Percentiles rank a stretch among this genome's conserved stretches.
These are phyloP conservation scores for Miamiensis avidus DNA, from an alignment of 169 alveolate genomes.

Conservation along the genomic window DNA sequence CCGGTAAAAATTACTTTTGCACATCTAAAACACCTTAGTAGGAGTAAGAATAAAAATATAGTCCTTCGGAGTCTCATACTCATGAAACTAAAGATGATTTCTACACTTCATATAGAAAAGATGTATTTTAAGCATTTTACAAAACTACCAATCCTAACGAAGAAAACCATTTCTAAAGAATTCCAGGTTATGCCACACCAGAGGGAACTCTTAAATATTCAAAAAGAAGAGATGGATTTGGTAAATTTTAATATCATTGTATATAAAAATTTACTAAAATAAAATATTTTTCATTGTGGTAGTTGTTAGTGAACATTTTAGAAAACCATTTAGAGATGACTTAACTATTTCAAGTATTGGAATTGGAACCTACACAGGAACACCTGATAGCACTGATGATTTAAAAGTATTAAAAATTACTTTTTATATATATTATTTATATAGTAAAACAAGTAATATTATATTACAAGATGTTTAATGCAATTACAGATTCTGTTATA, in stretches of 20 bases:
- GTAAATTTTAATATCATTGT: neutral
- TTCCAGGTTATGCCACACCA: neutral
- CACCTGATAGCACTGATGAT: slow-evolving; percentile 74
- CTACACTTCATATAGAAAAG: neutral
- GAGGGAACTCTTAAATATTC: neutral
- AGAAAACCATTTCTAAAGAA: no score
- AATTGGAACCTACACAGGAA: slow-evolving; percentile 76
- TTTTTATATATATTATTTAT: neutral
- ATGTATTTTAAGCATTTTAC: neutral
- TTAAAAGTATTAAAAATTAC: slow-evolving; percentile 24
- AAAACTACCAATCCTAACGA: neutral
- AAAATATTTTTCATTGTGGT: neutral
- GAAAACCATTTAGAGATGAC: slow-evolving; percentile 42
- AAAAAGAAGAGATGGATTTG: neutral
- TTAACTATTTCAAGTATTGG: slow-evolving; percentile 63
- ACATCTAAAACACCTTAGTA: no score
- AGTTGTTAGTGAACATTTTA: slow-evolving; percentile 50
- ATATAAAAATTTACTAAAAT: no score
- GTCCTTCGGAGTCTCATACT: no score
- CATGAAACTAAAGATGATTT: neutral
- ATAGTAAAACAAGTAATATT: no score
- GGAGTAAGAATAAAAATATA: no score
- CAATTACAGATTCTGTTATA: slow-evolving; percentile 49
- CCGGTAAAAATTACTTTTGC: no score
- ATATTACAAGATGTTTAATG: slow-evolving; percentile 48